A percentile compares a stretch with the other conserved stretches of the same genome.
Conservation (phyloP, 1,284 basidiomycete genomes). For the Moesziomyces parantarcticus region DNA sequence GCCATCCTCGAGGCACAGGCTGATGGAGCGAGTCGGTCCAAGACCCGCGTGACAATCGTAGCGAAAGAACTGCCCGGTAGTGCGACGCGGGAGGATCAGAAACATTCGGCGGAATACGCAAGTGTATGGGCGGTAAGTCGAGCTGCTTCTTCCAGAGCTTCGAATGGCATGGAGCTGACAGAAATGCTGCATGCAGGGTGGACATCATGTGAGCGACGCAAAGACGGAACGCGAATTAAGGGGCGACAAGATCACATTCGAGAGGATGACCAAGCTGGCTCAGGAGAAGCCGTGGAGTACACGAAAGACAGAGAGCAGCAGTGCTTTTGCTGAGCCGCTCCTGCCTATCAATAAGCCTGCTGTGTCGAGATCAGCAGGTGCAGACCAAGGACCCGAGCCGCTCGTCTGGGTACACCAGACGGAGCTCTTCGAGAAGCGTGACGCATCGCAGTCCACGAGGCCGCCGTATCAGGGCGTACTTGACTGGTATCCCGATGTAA, state of each 20-base stretch:
- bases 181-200: slow-evolving; percentile 14
- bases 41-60: slow-evolving; percentile 31
- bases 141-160: background rate
- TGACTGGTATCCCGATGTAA: slow-evolving; percentile 58
- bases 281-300: slow-evolving; percentile 24
- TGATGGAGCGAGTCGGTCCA: background rate
- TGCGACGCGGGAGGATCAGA: background rate
- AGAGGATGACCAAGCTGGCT: slow-evolving; percentile 27
- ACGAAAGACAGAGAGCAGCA: background rate
- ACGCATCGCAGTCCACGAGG: background rate
- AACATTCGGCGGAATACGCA: slow-evolving; percentile 37
- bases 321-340: background rate
- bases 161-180: background rate
- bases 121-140: slow-evolving; percentile 49
- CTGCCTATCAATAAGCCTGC: background rate
- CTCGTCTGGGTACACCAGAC: slow-evolving; percentile 59
- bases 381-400: slow-evolving; percentile 11
- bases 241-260: slow-evolving; percentile 46
- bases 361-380: no score
- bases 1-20: slow-evolving; percentile 38
- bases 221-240: slow-evolving; percentile 28
- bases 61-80: slow-evolving; percentile 30
- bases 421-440: slow-evolving; percentile 35
- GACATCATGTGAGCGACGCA: slow-evolving; percentile 52
- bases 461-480: slow-evolving; percentile 34